Evolutionary conservation across 768 basidiomycete genomes (phyloP), one percentile per base, ranked within the genome.

Genomic region (Omphalotus guepiniiformis): DNA sequence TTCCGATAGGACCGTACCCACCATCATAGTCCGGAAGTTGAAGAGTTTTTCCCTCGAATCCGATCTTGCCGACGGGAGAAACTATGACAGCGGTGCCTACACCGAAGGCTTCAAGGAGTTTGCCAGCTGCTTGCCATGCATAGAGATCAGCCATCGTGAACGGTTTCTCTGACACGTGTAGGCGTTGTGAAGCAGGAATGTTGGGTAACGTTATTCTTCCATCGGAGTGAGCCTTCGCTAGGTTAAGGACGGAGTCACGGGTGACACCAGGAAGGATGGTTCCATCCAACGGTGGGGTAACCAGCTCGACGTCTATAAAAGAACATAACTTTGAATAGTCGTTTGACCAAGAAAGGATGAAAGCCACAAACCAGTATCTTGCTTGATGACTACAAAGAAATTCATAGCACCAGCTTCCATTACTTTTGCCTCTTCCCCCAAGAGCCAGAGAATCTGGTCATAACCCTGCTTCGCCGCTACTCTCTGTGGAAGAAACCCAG

Each of bases 211-310:
- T 56, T 48, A 72, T 60, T 19, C 53, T 65, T 1, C 77, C 76
- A 0, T 71, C 63, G 1, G 67, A 71, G 61, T 91, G 89, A 0
- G 75, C 79, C 18, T 77, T 67, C 2, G 78, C 71, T 44, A 96
- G 81, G 9, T 63, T 57, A 30, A 95, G 72, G 32, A 82, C 78
- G 16, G 88, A 89, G 46, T 79, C 80, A 32, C 93, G 81, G 0
- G 91, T 94, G n/a, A 96, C 78, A n/a, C 93, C 91, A 2, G 92
- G 90, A 2, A 95, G 78, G 55, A 95, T 89, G 19, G 87, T 86
- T 26, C 93, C 91, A 58, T 87, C 89, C 51, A 94, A 67, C 6
- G 88, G 80, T 0, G 93, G 88, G 0, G 93, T 96, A 47, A 90
- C 64, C 47, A 94, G 68, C 52, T 93, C 88, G 48, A 84, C 53